Evolutionary conservation across 495 filamentous ascomycete genomes (phyloP).

Genomic region (Cladorrhinum samala): DNA sequence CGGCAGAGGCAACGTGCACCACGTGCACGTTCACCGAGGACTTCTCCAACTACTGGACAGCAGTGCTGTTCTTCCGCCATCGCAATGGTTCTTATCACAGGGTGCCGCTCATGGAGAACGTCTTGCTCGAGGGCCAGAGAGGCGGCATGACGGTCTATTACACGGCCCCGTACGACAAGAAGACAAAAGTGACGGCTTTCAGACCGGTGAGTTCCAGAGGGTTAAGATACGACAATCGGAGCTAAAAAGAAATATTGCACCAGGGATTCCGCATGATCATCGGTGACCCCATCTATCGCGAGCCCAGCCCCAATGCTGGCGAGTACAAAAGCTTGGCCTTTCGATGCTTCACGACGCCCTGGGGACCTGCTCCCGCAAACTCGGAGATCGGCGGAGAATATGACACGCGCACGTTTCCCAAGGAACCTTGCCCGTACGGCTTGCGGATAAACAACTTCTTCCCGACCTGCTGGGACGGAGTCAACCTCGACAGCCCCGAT

Average conservation of each 20-base stretch:
- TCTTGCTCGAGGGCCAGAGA: constrained; percentile 6
- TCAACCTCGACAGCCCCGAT: constrained; percentile 47
- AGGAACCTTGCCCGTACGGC: constrained; percentile 3
- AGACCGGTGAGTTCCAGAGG: constrained; percentile 20
- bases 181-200: constrained; percentile 35
- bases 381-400: constrained; percentile 11
- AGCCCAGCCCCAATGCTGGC: constrained; percentile 5
- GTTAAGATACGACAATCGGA: too few relatives aligned
- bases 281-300: constrained; percentile 47
- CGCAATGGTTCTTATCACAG: constrained; percentile 32
- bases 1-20: constrained; percentile 23
- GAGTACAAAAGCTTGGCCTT: constrained; percentile 15
- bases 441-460: background rate
- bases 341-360: constrained; percentile 12
- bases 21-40: constrained; percentile 28
- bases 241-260: background rate
- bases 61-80: constrained; percentile 28
- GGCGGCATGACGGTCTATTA: constrained; percentile 39
- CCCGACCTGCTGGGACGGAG: constrained; percentile 46
- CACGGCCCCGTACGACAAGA: constrained; percentile 28
- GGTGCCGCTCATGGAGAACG: constrained; percentile 22
- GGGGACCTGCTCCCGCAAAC: constrained; percentile 11
- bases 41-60: constrained; percentile 36
- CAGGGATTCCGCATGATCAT: constrained; percentile 64
- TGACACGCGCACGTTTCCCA: constrained; percentile 12